Conservation (phyloP, 192 early-diverging fungal species). For the Podila horticola region DNA sequence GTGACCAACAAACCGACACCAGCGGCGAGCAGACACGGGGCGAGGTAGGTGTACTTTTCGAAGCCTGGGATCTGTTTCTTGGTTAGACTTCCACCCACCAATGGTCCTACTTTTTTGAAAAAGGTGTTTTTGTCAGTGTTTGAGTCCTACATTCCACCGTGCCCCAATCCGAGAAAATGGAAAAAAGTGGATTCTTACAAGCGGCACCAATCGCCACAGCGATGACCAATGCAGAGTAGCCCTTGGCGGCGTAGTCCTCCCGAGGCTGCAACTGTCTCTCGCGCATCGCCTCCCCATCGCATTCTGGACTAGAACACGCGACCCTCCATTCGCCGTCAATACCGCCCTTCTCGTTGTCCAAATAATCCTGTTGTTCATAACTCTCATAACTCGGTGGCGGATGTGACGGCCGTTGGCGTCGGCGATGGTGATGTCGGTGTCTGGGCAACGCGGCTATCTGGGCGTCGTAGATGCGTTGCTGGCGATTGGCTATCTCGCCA, state of each 20-base stretch:
- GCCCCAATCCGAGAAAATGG: not conserved
- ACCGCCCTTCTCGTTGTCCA: not conserved
- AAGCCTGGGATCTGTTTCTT: conserved; percentile 18
- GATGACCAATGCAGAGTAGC: conserved; percentile 25
- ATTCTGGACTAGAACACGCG: not conserved
- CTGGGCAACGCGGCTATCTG: not conserved
- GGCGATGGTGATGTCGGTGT: not conserved
- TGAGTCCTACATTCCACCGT: not conserved
- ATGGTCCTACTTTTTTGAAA: conserved; percentile 14
- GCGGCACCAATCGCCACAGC: conserved; percentile 23
- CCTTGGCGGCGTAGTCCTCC: conserved; percentile 19
- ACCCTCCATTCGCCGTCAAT: not conserved
- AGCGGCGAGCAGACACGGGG: conserved; percentile 21
- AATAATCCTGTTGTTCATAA: not conserved
- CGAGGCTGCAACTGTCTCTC: not conserved
- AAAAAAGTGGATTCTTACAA: conserved; percentile 8
- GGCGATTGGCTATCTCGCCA: conserved; percentile 21
- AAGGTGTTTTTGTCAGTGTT: not conserved
- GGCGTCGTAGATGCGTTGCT: conserved; percentile 12
- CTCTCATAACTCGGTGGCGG: too few relatives aligned
- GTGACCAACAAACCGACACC: conserved; percentile 11
- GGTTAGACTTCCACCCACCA: conserved; percentile 18
- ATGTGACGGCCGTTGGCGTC: not conserved
- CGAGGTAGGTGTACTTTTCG: conserved; percentile 19
- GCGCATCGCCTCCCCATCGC: not conserved